A percentile compares a stretch with the other conserved stretches of the same genome.
phyloP scores from a whole-genome alignment of 73 alveolate species.

The Durusdinium trenchii region DNA sequence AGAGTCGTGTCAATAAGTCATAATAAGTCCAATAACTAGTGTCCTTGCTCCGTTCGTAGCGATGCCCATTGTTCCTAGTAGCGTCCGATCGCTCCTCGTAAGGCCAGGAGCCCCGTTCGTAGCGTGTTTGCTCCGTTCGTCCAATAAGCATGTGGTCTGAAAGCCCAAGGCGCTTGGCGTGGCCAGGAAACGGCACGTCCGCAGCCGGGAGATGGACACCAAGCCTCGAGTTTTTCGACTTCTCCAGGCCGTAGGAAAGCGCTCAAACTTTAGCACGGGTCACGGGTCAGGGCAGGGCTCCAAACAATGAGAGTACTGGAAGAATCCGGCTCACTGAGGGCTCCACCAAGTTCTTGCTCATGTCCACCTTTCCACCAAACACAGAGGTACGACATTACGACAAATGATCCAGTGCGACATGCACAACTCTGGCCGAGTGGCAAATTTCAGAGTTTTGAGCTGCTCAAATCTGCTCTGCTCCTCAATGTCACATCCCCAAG shows the following conservation, averaged over 20 bases:
- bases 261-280: neutral
- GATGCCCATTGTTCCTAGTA: too few species aligned
- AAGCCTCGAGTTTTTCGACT: neutral
- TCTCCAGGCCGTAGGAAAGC: neutral
- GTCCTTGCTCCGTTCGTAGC: too few species aligned
- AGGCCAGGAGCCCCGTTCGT: too few species aligned
- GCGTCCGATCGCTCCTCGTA: too few species aligned
- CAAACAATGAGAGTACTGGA: too few species aligned
- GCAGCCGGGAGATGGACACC: slow-evolving; percentile 93
- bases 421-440: neutral
- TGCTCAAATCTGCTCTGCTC: slow-evolving; percentile 63
- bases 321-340: too few species aligned
- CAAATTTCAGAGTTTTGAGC: slow-evolving; percentile 71
- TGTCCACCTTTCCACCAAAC: slow-evolving; percentile 46
- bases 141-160: too few species aligned
- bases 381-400: neutral
- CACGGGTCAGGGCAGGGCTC: too few species aligned
- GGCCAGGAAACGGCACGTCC: slow-evolving; percentile 84
- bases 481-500: neutral
- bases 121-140: too few species aligned
- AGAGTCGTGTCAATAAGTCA: too few species aligned
- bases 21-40: too few species aligned
- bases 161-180: neutral
- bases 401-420: neutral
- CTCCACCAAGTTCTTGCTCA: slow-evolving; percentile 83